phyloP scores from a whole-genome alignment of 2,329 filamentous ascomycete genomes.

The Calycina herbarum region DNA sequence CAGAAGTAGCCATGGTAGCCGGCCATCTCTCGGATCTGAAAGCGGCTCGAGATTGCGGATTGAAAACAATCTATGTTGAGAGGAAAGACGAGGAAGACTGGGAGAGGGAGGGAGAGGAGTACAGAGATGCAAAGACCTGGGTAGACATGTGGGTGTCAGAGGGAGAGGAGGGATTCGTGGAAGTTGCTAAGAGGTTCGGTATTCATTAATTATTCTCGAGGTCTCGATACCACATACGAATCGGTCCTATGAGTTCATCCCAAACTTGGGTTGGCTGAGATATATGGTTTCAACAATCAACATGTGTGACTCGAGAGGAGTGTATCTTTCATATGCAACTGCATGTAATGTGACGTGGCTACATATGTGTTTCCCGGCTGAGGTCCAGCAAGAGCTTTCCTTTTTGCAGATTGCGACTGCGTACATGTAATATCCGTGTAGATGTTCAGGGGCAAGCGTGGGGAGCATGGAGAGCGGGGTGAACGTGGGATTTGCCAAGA shows the following conservation, averaged over 20 bases:
- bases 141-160: slow-evolving; percentile 63
- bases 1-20: slow-evolving; percentile 74
- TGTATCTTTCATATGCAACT: slow-evolving; percentile 9
- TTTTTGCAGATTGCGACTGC: slow-evolving; percentile 15
- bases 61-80: slow-evolving; percentile 75
- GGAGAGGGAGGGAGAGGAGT: slow-evolving; percentile 49
- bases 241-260: slow-evolving; percentile 13
- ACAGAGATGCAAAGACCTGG: slow-evolving; percentile 55
- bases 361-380: background rate
- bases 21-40: slow-evolving; percentile 70
- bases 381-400: background rate
- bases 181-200: slow-evolving; percentile 51
- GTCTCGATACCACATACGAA: slow-evolving; percentile 10
- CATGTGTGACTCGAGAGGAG: background rate
- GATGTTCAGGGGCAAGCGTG: background rate
- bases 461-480: background rate
- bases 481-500: slow-evolving; percentile 7
- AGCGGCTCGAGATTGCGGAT: slow-evolving; percentile 62
- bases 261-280: slow-evolving; percentile 1
- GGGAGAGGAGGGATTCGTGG: slow-evolving; percentile 52
- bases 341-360: slow-evolving; percentile 18
- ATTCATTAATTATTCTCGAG: slow-evolving; percentile 14
- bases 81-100: slow-evolving; percentile 65
- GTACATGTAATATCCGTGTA: slow-evolving; percentile 8
- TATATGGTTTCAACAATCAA: background rate